Evolutionary conservation across 306 rosid genomes (phyloP).

Genomic region (Canavalia ensiformis): DNA sequence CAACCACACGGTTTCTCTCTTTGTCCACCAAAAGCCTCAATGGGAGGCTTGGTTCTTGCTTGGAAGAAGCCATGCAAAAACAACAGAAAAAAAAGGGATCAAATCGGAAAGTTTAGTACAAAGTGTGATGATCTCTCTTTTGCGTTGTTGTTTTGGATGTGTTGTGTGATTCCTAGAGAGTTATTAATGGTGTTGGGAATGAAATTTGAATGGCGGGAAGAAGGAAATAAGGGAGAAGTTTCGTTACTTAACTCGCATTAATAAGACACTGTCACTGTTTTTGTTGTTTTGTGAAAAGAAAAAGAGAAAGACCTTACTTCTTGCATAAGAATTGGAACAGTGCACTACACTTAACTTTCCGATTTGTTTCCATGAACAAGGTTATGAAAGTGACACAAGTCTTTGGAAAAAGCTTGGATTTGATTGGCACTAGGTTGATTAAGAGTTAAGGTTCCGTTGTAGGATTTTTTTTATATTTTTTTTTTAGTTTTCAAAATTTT

Average conservation of each 20-base stretch:
- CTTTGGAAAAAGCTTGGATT: background rate
- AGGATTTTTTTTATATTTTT: no score
- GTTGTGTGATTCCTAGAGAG: slow-evolving; percentile 8
- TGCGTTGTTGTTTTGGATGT: slow-evolving; percentile 14
- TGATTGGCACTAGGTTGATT: background rate
- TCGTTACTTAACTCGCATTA: slow-evolving; percentile 22
- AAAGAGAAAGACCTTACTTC: background rate
- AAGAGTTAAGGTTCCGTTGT: background rate
- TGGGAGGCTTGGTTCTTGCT: slow-evolving; percentile 34
- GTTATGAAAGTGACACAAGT: background rate
- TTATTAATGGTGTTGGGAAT: slow-evolving; percentile 5
- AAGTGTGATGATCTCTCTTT: background rate
- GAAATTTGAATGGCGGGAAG: background rate
- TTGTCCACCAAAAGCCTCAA: slow-evolving; percentile 46
- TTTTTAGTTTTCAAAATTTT: no score
- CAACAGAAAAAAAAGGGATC: background rate
- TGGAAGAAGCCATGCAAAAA: slow-evolving; percentile 45
- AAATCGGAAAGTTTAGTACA: background rate
- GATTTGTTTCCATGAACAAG: background rate
- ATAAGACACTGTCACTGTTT: background rate
- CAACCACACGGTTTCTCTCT: slow-evolving; percentile 46
- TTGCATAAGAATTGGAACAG: slow-evolving; percentile 18
- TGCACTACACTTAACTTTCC: slow-evolving; percentile 33
- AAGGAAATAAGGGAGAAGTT: slow-evolving; percentile 28
- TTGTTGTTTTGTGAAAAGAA: background rate